Percentiles rank a stretch among this genome's conserved stretches.
Evolutionary conservation across 1,139 yeast genomes (phyloP).

Genomic region (Nematodospora anomalae): DNA sequence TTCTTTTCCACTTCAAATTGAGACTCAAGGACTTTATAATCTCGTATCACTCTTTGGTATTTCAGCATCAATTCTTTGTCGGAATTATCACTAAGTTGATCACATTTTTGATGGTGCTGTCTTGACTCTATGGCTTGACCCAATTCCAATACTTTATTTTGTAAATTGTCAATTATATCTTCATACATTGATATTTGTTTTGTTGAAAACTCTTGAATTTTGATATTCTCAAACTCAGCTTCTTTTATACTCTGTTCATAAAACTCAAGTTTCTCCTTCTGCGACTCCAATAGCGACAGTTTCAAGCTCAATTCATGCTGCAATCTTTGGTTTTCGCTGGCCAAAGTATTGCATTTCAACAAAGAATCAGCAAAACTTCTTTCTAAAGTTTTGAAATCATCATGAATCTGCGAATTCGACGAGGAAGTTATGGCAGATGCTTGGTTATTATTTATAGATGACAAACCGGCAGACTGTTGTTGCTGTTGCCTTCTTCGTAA

Average conservation of each 20-base stretch:
- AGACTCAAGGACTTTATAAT: conserved; percentile 40
- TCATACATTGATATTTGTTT: conserved; percentile 35
- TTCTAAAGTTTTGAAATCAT: conserved; percentile 21
- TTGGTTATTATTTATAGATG: conserved; percentile 1
- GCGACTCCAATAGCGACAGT: conserved; percentile 20
- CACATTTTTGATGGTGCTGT: conserved; percentile 6
- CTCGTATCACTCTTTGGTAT: conserved; percentile 35
- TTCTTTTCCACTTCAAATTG: conserved; percentile 50
- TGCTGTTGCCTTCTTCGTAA: conserved; percentile 7
- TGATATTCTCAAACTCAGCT: conserved; percentile 23
- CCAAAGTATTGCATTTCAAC: conserved; percentile 21
- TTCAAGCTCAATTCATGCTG: conserved; percentile 25
- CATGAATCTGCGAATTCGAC: conserved; percentile 8
- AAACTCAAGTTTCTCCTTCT: conserved; percentile 19
- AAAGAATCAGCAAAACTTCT: conserved; percentile 31
- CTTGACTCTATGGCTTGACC: conserved; percentile 22
- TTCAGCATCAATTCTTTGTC: conserved; percentile 19
- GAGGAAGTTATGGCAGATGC: conserved; percentile 1
- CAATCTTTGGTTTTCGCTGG: conserved; percentile 23
- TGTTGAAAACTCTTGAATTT: conserved; percentile 29
- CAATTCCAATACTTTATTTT: conserved; percentile 28
- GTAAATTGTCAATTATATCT: conserved; percentile 33
- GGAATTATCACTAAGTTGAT: conserved; percentile 3
- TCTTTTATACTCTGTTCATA: conserved; percentile 24
- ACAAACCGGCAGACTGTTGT: conserved; percentile 3